Conservation (phyloP, 768 basidiomycete species). For the Hemileccinum rubropunctum region DNA sequence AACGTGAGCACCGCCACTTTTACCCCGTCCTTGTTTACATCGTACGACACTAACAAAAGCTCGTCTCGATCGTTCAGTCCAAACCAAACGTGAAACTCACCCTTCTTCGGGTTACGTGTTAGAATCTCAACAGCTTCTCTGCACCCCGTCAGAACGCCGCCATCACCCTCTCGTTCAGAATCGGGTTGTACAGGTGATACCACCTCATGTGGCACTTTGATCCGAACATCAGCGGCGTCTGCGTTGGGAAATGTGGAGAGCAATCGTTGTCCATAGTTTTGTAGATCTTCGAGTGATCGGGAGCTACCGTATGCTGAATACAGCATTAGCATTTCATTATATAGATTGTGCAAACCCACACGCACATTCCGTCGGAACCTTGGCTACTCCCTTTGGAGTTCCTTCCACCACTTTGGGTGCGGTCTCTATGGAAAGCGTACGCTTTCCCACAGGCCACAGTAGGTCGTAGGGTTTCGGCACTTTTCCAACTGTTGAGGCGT, state of each 20-base stretch:
- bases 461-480: constrained; percentile 73
- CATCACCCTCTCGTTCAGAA: constrained; percentile 40
- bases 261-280: constrained; percentile 50
- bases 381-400: constrained; percentile 3
- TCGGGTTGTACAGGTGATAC: constrained; percentile 27
- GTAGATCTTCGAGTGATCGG: constrained; percentile 45
- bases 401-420: constrained; percentile 27
- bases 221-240: constrained; percentile 21
- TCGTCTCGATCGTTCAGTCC: not conserved
- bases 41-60: constrained; percentile 73
- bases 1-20: constrained; percentile 90
- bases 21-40: constrained; percentile 91
- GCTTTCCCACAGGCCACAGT: constrained; percentile 67
- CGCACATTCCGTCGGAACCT: constrained; percentile 14
- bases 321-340: not conserved
- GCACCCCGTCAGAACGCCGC: constrained; percentile 50
- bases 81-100: constrained; percentile 38
- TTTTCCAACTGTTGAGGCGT: constrained; percentile 42
- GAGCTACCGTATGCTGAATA: constrained; percentile 11
- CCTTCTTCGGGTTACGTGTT: constrained; percentile 86
- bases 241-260: constrained; percentile 45
- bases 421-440: constrained; percentile 31
- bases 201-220: constrained; percentile 18
- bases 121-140: constrained; percentile 89
- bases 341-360: not conserved